These are phyloP conservation scores for Theobroma grandiflorum DNA, from an alignment of 441 rosid species.

Conservation along the genomic window DNA sequence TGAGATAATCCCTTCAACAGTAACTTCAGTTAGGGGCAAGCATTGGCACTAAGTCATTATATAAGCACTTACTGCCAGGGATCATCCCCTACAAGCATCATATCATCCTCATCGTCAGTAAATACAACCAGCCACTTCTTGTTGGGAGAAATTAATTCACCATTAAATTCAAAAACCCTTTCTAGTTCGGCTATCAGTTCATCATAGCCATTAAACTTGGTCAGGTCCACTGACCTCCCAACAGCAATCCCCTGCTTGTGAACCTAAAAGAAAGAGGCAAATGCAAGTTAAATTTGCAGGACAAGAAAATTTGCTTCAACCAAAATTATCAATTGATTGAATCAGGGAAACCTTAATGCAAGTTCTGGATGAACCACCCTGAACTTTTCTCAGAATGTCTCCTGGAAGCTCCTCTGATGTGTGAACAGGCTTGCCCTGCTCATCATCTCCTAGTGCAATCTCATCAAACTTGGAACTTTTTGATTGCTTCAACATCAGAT, in stretches of 20 bases:
- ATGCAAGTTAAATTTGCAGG: not conserved
- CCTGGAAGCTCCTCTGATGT: slow-evolving; percentile 37
- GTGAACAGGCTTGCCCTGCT: slow-evolving; percentile 52
- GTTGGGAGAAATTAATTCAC: slow-evolving; percentile 66
- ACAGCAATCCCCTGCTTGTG: slow-evolving; percentile 92
- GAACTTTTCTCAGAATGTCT: slow-evolving; percentile 42
- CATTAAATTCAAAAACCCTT: slow-evolving; percentile 78
- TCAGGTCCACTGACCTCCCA: slow-evolving; percentile 91
- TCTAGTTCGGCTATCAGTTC: slow-evolving; percentile 82
- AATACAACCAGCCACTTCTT: slow-evolving; percentile 84
- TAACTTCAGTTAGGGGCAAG: not conserved
- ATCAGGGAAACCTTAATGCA: slow-evolving; percentile 62
- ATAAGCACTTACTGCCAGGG: slow-evolving; percentile 84
- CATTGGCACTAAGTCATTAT: not conserved
- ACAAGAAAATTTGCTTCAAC: not conserved
- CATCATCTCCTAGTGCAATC: slow-evolving; percentile 36
- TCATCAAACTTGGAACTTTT: slow-evolving; percentile 54
- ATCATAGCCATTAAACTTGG: slow-evolving; percentile 71
- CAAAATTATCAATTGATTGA: not conserved
- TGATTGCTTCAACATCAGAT: slow-evolving; percentile 56
- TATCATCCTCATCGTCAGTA: slow-evolving; percentile 89
- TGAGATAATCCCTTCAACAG: not conserved
- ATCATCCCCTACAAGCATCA: slow-evolving; percentile 98
- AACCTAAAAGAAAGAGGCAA: slow-evolving; percentile 52
- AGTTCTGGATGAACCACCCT: slow-evolving; percentile 62